Percentiles rank a stretch among this genome's conserved stretches.
Evolutionary conservation across 1,284 basidiomycete genomes (phyloP).

Genomic region (Ganoderma sinense): DNA sequence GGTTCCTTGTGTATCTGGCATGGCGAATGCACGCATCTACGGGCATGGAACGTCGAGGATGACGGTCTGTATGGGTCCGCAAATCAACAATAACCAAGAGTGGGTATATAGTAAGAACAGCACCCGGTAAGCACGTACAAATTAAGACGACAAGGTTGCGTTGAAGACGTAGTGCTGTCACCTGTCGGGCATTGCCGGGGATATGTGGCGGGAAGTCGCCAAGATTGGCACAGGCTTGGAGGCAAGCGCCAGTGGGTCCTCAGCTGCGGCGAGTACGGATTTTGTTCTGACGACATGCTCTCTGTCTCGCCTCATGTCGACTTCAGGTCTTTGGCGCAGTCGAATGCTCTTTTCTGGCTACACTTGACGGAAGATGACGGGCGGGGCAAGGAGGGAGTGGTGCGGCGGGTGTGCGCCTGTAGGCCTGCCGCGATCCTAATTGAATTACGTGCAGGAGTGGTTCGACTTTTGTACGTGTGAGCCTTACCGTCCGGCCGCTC

Average conservation of each 20-base stretch:
- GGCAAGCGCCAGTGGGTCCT: background rate
- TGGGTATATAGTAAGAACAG: background rate
- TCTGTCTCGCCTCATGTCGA: background rate
- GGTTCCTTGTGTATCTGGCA: background rate
- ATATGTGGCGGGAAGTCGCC: background rate
- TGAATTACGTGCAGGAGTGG: conserved; percentile 7
- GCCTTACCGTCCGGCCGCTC: background rate
- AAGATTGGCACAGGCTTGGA: background rate
- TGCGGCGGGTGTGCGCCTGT: conserved; percentile 5
- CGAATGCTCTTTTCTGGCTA: background rate
- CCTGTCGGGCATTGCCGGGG: background rate
- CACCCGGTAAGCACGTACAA: too few species aligned
- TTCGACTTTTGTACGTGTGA: conserved; percentile 23
- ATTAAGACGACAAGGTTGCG: too few species aligned
- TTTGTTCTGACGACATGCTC: background rate
- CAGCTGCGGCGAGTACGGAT: background rate
- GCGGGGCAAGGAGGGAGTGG: background rate
- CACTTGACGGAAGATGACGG: background rate
- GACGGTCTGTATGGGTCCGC: background rate
- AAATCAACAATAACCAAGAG: background rate
- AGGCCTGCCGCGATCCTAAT: conserved; percentile 3
- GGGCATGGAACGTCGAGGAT: background rate
- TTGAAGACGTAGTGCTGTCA: background rate
- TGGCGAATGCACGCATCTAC: background rate
- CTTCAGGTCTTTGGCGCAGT: background rate